A percentile compares a stretch with the other conserved stretches of the same genome.
These are phyloP conservation scores for Aspergillus carlsbadensis DNA, from an alignment of 495 filamentous ascomycete genomes.

Conservation along the genomic window DNA sequence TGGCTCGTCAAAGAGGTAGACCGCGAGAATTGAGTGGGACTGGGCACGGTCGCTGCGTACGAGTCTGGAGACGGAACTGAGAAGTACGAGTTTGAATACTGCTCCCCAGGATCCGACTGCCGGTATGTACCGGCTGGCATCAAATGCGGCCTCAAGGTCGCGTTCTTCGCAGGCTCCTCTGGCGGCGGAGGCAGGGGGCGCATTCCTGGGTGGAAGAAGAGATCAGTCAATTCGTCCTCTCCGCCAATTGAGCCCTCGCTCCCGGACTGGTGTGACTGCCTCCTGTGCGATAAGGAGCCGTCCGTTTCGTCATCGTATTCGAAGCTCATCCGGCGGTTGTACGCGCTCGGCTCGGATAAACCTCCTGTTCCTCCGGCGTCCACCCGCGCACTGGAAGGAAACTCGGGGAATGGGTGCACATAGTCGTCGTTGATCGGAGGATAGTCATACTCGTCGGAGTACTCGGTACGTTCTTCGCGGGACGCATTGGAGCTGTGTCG, in stretches of 20 bases:
- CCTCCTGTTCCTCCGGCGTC: conserved; percentile 88
- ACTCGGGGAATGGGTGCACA: conserved; percentile 61
- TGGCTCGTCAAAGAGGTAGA: conserved; percentile 83
- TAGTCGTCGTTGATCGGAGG: conserved; percentile 46
- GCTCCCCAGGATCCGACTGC: conserved; percentile 37
- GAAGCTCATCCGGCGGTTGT: conserved; percentile 74
- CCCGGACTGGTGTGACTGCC: conserved; percentile 50
- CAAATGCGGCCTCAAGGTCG: conserved; percentile 44
- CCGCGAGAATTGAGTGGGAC: conserved; percentile 65
- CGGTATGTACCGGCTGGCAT: conserved; percentile 59
- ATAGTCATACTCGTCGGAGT: conserved; percentile 44
- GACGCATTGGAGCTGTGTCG: conserved; percentile 41
- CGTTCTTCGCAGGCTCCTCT: conserved; percentile 46
- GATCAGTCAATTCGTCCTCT: conserved; percentile 65
- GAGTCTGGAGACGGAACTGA: conserved; percentile 43
- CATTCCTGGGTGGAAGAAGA: conserved; percentile 91
- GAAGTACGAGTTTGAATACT: conserved; percentile 43
- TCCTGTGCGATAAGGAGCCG: conserved; percentile 46
- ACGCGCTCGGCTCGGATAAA: conserved; percentile 66
- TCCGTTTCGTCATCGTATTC: conserved; percentile 85
- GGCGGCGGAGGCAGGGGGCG: conserved; percentile 83
- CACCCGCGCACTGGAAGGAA: conserved; percentile 54
- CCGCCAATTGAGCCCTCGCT: conserved; percentile 56
- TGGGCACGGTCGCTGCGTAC: conserved; percentile 45
- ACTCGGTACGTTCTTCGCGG: conserved; percentile 29